Conservation (phyloP, 164 flowering plant species). For the Platanus orientalis region DNA sequence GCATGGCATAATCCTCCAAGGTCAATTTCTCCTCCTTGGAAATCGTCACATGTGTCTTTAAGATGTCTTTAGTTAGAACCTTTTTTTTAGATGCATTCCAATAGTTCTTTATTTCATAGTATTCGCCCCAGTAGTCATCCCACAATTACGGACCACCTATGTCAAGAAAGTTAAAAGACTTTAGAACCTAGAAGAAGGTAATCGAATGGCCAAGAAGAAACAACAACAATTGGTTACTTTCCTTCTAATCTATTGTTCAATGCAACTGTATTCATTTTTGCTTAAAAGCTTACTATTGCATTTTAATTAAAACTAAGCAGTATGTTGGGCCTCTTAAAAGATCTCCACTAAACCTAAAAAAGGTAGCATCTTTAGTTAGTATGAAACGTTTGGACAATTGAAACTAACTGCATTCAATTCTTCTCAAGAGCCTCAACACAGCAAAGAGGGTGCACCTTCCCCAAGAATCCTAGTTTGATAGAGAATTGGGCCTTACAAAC, state of each 20-base stretch:
- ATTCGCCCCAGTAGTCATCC: too few relatives aligned
- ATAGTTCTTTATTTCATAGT: too few relatives aligned
- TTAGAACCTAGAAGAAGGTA: too few relatives aligned
- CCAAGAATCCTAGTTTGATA: neutral
- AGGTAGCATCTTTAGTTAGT: conserved; percentile 33
- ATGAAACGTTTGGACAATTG: conserved; percentile 35
- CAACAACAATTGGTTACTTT: neutral
- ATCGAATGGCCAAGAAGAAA: conserved; percentile 8
- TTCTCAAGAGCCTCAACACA: conserved; percentile 27
- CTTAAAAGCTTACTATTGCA: too few relatives aligned
- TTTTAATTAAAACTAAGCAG: neutral
- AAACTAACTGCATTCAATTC: conserved; percentile 32
- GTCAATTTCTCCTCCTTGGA: too few relatives aligned
- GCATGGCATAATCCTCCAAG: too few relatives aligned
- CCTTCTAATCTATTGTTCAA: too few relatives aligned
- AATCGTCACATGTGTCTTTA: too few relatives aligned
- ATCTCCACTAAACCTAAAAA: conserved; percentile 39
- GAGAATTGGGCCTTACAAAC: neutral
- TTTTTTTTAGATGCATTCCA: too few relatives aligned
- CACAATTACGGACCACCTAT: too few relatives aligned
- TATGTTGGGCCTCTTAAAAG: conserved; percentile 26
- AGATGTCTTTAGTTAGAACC: too few relatives aligned
- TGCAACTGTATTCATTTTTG: neutral
- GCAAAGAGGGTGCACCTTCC: neutral
- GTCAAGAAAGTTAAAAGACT: too few relatives aligned